Evolutionary conservation across 148 eudicot genomes (phyloP), one percentile per base, ranked within the genome.

Genomic region (Persicaria maculosa): DNA sequence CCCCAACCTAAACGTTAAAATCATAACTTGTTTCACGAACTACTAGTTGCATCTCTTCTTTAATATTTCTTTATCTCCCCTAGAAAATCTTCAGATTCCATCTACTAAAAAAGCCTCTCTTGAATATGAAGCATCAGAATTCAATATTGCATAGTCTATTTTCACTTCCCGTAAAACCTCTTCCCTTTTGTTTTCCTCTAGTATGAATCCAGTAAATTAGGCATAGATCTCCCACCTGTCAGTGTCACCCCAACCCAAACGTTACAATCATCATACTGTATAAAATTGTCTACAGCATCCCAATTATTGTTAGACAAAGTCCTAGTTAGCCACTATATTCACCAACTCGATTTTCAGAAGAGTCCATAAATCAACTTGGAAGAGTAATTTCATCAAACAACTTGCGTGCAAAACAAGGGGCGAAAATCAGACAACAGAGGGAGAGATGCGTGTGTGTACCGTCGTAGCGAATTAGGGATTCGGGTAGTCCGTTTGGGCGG

Each of bases 401-500:
- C 25, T 68, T 15, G 48, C 43, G 43, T 5, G 47, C 50, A 68
- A 68, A 67, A 4, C 16, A 64, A 64, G 69, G 16, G 44, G 44
- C 19, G n/a, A 64, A 5, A 8, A 31, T 4, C 25, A 44, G 73
- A 43, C 45, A 15, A 71, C 36, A 72, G 31, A 47, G 20, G 43
- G 7, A 50, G n/a, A 48, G 10, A 20, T 19, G 14, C 7, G 50
- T 14, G 12, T 3, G 9, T 15, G 44, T 92, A 96, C 99, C 99
- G 75, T 96, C 99, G 44, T 96, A 96, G 79, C 93, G 84, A 70
- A 96, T 96, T 76, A 96, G 84, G 9, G 97, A 92, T 75, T 90
- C 99, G 6, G 99, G 97, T 10, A 96, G 82, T 20, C 99, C 99
- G 71, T 96, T 96, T 52, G 99, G 97, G 40, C 99, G 94, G 77